Percentiles rank a stretch among this genome's conserved stretches.
These are phyloP conservation scores for Rhytidiadelphus loreus DNA, from an alignment of 225 moss, liverwort and hornwort genomes.

Conservation along the genomic window DNA sequence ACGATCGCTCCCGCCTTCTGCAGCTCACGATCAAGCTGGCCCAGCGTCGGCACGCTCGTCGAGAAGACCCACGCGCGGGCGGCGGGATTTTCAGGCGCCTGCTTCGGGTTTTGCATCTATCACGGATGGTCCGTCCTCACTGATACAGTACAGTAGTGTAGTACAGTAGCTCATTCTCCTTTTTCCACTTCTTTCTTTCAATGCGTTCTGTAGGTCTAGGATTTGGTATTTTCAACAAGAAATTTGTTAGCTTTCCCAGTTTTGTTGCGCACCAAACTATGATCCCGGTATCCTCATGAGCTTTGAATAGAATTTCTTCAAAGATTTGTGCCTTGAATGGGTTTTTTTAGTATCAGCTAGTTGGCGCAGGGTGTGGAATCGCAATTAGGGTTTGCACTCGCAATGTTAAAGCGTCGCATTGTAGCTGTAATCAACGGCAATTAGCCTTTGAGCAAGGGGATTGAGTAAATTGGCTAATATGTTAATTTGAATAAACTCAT, in stretches of 20 bases:
- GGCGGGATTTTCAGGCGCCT: background rate
- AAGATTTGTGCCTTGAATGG: background rate
- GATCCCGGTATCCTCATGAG: background rate
- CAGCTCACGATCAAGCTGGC: background rate
- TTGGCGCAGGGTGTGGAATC: background rate
- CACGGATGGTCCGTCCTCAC: background rate
- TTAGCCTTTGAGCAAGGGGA: background rate
- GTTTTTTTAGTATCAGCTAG: background rate
- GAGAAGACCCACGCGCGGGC: background rate
- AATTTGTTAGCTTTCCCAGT: background rate
- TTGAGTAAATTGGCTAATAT: background rate
- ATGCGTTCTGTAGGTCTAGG: too few species aligned
- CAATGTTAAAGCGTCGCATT: background rate
- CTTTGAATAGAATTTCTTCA: too few species aligned
- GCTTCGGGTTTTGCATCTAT: background rate
- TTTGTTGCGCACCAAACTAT: background rate
- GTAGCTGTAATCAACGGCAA: too few species aligned
- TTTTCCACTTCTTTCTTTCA: background rate
- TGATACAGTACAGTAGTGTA: background rate
- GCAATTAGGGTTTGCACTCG: background rate
- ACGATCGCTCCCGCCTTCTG: background rate
- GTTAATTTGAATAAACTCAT: background rate
- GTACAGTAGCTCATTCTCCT: background rate
- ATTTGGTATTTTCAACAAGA: background rate
- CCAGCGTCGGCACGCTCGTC: background rate